Base-by-base conservation (phyloP, 2,329 filamentous ascomycete species). In the Botrytis fragariae region DNA sequence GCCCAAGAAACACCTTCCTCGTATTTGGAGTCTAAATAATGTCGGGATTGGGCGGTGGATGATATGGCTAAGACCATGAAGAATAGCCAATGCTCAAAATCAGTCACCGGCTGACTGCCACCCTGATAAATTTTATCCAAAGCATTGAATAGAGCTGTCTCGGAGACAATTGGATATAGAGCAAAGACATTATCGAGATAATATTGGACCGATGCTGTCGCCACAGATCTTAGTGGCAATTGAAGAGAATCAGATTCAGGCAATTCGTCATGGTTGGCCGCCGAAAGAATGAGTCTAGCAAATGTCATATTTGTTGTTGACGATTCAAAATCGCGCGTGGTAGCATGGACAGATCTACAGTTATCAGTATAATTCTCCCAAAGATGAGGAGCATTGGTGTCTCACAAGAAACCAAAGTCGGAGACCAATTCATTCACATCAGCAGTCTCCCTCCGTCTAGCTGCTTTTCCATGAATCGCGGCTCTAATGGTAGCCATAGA, bases 391-490 rank as follows among this genome's bases (percentile, higher is more conserved):
- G 64, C 73, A 61, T 60, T 29, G 14, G 39, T 51, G 6, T 81
- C 91, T 82, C 81, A 97, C 90, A 98, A 84, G 79, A 94, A 95
- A 71, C 95, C 95, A 85, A 98, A 97, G 79, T 97, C 95, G 1
- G 95, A 97, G 35, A 98, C 93, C 4, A 98, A 85, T 71, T 96
- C 92, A 82, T 98, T 95, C 71, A 98, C 94, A 81, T 97, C 93
- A 0, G 91, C 92, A 63, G 93, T 92, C 81, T 98, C 95, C 61
- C 89, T 86, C 77, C 84, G 87, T 73, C 87, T 84, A n/a, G 87
- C 89, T 29, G 88, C 89, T 78, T 91, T 91, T 57, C 89, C 88
- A 78, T 90, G 87, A 68, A 91, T 90, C 59, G 88, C 88, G 54
- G 87, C 88, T 61, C 87, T 85, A 74, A 91, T 91, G 35, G 84